A percentile compares a stretch with the other conserved stretches of the same genome.
Evolutionary conservation across 805 yeast species (phyloP).

Genomic region (Pachysolen tannophilus): DNA sequence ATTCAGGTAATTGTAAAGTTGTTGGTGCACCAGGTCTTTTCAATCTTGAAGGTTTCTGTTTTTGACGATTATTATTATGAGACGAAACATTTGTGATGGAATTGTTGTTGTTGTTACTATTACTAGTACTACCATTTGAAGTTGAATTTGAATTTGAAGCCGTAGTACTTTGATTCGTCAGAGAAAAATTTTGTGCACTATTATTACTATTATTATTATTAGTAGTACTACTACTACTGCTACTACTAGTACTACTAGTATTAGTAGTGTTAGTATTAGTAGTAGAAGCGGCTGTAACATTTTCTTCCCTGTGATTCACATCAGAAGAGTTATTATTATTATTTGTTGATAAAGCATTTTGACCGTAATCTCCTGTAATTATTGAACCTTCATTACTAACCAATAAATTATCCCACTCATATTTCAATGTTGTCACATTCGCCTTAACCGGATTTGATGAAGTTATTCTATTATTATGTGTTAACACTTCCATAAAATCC

Average conservation of each 20-base stretch:
- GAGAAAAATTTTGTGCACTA: not conserved
- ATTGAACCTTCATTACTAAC: slow-evolving; percentile 30
- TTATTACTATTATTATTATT: not conserved
- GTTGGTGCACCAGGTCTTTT: slow-evolving; percentile 10
- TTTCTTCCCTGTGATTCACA: slow-evolving; percentile 1
- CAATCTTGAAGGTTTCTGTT: slow-evolving; percentile 4
- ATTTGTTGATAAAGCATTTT: slow-evolving; percentile 8
- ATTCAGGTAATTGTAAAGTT: slow-evolving; percentile 7
- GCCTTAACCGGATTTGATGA: slow-evolving; percentile 28
- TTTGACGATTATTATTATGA: too few species aligned
- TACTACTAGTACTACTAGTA: slow-evolving; percentile 2
- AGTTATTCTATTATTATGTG: slow-evolving; percentile 19
- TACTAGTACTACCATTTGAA: slow-evolving; percentile 1
- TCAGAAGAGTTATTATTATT: not conserved
- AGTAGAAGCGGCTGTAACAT: not conserved
- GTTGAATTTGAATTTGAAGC: not conserved
- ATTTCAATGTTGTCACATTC: slow-evolving; percentile 30
- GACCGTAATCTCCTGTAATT: slow-evolving; percentile 34
- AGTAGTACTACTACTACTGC: too few species aligned
- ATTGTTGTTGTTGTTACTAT: too few species aligned
- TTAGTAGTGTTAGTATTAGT: slow-evolving; percentile 2
- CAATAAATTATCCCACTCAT: slow-evolving; percentile 41
- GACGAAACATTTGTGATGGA: too few species aligned
- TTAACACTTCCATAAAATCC: slow-evolving; percentile 29
- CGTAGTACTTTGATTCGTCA: not conserved